Base-by-base conservation (phyloP, 768 basidiomycete genomes). In the Mycena vitilis region DNA sequence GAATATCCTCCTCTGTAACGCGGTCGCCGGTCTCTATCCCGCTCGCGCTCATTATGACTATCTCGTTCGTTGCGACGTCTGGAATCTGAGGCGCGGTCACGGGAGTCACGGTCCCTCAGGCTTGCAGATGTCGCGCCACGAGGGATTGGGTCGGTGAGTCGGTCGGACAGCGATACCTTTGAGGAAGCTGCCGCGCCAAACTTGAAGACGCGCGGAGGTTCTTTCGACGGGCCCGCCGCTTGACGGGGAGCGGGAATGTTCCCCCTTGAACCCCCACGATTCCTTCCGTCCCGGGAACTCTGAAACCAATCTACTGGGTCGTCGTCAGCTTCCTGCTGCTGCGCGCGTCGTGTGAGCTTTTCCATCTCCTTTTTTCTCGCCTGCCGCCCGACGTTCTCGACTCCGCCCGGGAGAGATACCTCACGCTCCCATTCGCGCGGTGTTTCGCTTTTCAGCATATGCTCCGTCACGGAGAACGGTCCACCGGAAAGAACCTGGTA, bases 231-330 rank as follows among this genome's bases (percentile, higher is more conserved):
- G 25, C 40, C 47, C 6, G 8, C n/a, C 68, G 51, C 53, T 37
- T 54, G 71, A 49, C 52, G 65, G 47, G 65, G 76, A 49, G 51
- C 62, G 61, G 57, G 63, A 54, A 65, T 58, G 73, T 70, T 60
- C 36, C 30, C 69, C 60, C 16, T 67, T 10, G 58, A 69, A 49
- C 53, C 68, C 71, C 60, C 75, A 45, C 78, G 78, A 63, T 69
- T 78, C 65, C 73, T 78, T 60, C 68, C 69, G 42, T 81, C 80
- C 37, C 73, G 73, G 13, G 77, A 44, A 48, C 79, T 81, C 42
- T 80, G 81, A 76, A 94, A 94, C 92, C 92, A 93, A 76, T 92
- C 89, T 54, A 85, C 86, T 4, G 75, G 75, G 55, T 92, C 90
- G 23, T 92, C 90, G 23, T 88, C 84, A 25, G 84, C 84, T n/a